Evolutionary conservation across 2,329 filamentous ascomycete genomes (phyloP), one percentile per base, ranked within the genome.

Genomic region (Paracoccidioides brasiliensis): DNA sequence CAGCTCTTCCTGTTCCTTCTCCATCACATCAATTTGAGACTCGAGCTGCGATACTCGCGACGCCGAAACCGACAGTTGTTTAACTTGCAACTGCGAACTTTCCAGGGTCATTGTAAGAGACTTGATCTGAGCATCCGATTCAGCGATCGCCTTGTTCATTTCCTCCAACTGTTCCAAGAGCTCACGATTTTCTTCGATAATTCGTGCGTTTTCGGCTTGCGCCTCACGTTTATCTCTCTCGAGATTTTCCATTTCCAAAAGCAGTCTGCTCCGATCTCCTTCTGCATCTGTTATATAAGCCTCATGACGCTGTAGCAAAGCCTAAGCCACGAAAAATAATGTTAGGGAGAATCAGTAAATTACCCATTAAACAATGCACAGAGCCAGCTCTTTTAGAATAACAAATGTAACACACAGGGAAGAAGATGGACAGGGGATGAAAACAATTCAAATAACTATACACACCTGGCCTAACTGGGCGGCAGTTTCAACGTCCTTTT

Each of bases 261-360:
- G 79, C 72, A 96, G 82, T 58, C 84, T 81, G 58, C 78, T 75
- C 58, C 90, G 86, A 69, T 96, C 90, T 63, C 83, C 82, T 75
- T 95, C 90, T 57, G 90, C 89, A 70, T 95, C 89, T 63, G 85
- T 85, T 79, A 96, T 91, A 72, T 95, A 96, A 57, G 87, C 83
- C 76, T 97, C 90, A 80, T 98, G 90, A 64, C 91, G 86, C 61
- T 86, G 83, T 44, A 98, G 82, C 56, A 98, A 79, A 58, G 90
- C 90, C 93, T 97, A 53, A 15, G 40, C n/a, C 8, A 15, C 14
- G 8, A 30, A 49, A 43, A 58, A 40, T 53, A 60, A 59, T 49
- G 59, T 56, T 58, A 62, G 65, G 66, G 61, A 53, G 66, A 66
- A 37, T 49, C 33, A 49, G 46, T 38, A 49, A 22, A 15, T 7